These are phyloP conservation scores for Pseudocercospora fuligena DNA, from an alignment of 2,329 filamentous ascomycete genomes.

Conservation along the genomic window DNA sequence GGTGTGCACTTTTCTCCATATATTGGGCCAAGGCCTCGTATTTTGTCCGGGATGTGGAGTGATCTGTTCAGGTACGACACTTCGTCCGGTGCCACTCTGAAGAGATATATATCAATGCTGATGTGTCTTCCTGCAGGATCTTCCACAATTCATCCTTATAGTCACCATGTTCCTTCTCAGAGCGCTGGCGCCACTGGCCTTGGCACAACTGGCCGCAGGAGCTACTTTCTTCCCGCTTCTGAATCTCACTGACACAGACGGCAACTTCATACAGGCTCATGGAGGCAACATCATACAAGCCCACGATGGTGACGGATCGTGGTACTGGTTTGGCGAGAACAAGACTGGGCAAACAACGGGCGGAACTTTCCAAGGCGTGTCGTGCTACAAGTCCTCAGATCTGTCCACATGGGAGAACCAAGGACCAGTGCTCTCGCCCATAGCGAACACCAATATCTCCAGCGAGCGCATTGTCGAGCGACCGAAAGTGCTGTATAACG, in stretches of 20 bases:
- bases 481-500: slow-evolving; percentile 72
- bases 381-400: slow-evolving; percentile 69
- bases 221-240: slow-evolving; percentile 35
- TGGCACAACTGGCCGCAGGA: slow-evolving; percentile 15
- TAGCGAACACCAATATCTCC: slow-evolving; percentile 40
- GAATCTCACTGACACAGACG: slow-evolving; percentile 41
- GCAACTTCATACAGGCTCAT: slow-evolving; percentile 68
- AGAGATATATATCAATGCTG: background rate
- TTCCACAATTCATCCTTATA: background rate
- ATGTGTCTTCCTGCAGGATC: background rate
- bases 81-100: background rate
- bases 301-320: slow-evolving; percentile 52
- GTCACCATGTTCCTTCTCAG: slow-evolving; percentile 8
- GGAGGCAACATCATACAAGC: slow-evolving; percentile 67
- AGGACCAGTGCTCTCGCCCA: slow-evolving; percentile 62
- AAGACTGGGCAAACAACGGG: slow-evolving; percentile 62
- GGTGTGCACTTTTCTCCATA: background rate
- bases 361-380: slow-evolving; percentile 63
- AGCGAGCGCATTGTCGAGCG: slow-evolving; percentile 65
- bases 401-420: slow-evolving; percentile 68
- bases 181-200: slow-evolving; percentile 3
- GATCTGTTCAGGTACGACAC: background rate
- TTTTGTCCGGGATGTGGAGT: slow-evolving; percentile 15
- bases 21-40: slow-evolving; percentile 6
- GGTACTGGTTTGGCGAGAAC: slow-evolving; percentile 73